Percentiles rank a stretch among this genome's conserved stretches.
These are phyloP conservation scores for Plenodomus tracheiphilus DNA, from an alignment of 2,329 filamentous ascomycete genomes.

Conservation along the genomic window DNA sequence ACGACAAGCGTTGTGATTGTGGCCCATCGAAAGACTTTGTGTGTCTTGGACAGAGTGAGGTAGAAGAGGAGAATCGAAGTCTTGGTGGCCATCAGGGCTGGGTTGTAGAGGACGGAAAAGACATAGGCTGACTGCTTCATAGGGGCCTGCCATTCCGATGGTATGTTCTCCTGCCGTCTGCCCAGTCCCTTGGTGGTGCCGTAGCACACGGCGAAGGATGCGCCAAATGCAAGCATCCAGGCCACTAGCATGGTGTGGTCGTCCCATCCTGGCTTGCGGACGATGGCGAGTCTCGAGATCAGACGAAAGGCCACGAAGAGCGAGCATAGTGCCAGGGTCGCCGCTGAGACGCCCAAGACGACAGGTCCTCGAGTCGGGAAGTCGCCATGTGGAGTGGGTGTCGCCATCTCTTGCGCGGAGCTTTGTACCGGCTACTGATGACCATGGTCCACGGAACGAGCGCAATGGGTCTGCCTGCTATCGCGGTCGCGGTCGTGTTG, in stretches of 20 bases:
- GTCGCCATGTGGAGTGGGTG: conserved; percentile 16
- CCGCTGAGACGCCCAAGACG: conserved; percentile 71
- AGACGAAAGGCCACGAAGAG: conserved; percentile 76
- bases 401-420: conserved; percentile 32
- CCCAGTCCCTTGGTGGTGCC: conserved; percentile 69
- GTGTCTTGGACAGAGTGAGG: conserved; percentile 76
- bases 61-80: conserved; percentile 93
- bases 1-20: conserved; percentile 78
- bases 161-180: conserved; percentile 66
- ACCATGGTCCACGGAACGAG: conserved; percentile 11
- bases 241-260: conserved; percentile 81
- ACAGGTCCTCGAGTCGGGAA: conserved; percentile 34
- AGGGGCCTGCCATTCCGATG: conserved; percentile 50
- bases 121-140: conserved; percentile 63
- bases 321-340: conserved; percentile 70
- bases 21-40: conserved; percentile 75
- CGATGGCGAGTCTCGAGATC: conserved; percentile 71
- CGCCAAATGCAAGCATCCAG: conserved; percentile 72
- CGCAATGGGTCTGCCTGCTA: conserved; percentile 15
- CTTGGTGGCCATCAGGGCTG: conserved; percentile 87
- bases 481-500: conserved; percentile 31
- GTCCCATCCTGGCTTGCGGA: conserved; percentile 72
- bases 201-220: conserved; percentile 68
- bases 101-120: conserved; percentile 71
- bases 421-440: conserved; percentile 10